These are phyloP conservation scores for Rhodotorula sp. DNA, from an alignment of 1,284 basidiomycete genomes.

Conservation along the genomic window DNA sequence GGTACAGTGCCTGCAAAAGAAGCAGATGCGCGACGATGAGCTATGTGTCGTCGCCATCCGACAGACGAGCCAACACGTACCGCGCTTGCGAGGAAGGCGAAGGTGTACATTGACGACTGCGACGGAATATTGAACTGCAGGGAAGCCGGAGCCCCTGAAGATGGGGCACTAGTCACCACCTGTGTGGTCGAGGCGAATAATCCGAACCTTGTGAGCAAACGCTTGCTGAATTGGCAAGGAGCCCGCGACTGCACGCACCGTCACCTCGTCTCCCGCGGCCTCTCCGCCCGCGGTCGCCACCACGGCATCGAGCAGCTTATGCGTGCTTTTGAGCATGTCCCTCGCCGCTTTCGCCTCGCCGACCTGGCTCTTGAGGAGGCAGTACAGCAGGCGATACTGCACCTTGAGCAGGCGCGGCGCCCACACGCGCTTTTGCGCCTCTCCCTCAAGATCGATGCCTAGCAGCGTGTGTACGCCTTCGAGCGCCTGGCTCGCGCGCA, in stretches of 20 bases:
- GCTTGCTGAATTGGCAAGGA: not conserved
- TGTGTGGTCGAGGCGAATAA: not conserved
- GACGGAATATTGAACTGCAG: constrained; percentile 13
- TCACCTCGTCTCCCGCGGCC: not conserved
- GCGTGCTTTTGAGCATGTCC: constrained; percentile 21
- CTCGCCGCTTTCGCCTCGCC: constrained; percentile 21
- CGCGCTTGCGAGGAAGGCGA: constrained; percentile 32
- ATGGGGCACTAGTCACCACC: not conserved
- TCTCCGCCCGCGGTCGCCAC: not conserved
- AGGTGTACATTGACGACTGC: constrained; percentile 27
- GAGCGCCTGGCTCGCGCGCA: not conserved
- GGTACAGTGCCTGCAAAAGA: constrained; percentile 15
- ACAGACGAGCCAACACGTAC: constrained; percentile 2
- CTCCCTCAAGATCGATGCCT: not conserved
- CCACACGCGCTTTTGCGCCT: not conserved
- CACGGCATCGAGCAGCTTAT: constrained; percentile 20
- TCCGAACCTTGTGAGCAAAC: too few species aligned
- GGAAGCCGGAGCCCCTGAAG: not conserved
- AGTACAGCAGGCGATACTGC: constrained; percentile 14
- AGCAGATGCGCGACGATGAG: too few species aligned
- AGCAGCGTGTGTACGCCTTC: not conserved
- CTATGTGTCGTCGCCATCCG: too few species aligned
- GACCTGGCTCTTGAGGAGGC: constrained; percentile 13
- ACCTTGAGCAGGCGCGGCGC: constrained; percentile 10
- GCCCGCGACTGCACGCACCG: not conserved